A percentile compares a stretch with the other conserved stretches of the same genome.
Evolutionary conservation across 805 yeast genomes (phyloP).

Genomic region (Grigorovia yakushimaensis): DNA sequence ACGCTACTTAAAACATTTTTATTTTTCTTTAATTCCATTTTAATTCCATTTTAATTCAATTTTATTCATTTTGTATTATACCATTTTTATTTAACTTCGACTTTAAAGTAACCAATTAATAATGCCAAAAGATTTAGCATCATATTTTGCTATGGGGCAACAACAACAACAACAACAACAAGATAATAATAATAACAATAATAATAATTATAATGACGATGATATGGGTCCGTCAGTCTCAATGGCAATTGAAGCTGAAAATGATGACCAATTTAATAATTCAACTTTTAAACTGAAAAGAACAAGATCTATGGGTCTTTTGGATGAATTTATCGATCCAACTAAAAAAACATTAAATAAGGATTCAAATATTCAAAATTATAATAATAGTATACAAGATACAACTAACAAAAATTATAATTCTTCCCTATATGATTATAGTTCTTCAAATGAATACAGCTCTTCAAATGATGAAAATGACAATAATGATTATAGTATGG

Average conservation of each 20-base stretch:
- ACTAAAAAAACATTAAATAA: constrained; percentile 30
- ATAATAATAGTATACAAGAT: constrained; percentile 15
- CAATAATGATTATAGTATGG: constrained; percentile 7
- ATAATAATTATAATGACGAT: constrained; percentile 12
- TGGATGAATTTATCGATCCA: constrained; percentile 58
- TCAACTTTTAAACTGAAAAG: constrained; percentile 68
- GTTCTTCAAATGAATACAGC: not conserved
- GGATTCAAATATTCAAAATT: constrained; percentile 4
- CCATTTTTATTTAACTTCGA: not conserved
- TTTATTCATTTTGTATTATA: not conserved
- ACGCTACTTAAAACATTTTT: not conserved
- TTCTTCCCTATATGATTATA: not conserved
- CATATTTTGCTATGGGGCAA: constrained; percentile 16
- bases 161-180: not conserved
- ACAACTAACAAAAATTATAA: not conserved
- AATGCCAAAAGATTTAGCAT: constrained; percentile 24
- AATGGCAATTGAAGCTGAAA: constrained; percentile 56
- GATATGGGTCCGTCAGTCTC: constrained; percentile 34
- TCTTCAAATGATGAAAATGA: not conserved
- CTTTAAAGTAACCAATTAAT: not conserved
- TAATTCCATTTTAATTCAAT: too few relatives aligned
- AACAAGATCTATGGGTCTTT: constrained; percentile 71
- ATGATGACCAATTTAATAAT: constrained; percentile 58
- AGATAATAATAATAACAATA: not conserved
- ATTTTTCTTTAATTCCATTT: not conserved